Evolutionary conservation across 768 basidiomycete genomes (phyloP).

Genomic region (Boletus rubropictus): DNA sequence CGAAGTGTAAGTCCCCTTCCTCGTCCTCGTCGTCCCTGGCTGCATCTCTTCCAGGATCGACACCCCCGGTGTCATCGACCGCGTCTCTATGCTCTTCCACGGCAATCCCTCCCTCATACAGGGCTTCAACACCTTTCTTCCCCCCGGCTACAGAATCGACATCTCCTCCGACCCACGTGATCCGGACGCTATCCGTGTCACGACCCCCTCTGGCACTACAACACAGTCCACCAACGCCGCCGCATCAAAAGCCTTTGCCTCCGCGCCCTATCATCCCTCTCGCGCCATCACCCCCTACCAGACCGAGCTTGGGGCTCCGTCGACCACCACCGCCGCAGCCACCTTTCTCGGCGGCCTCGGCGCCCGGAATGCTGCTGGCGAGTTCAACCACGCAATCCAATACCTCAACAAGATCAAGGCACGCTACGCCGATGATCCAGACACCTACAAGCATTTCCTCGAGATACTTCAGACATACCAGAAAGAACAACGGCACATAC

Average conservation of each 20-base stretch:
- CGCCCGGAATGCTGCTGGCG: conserved; percentile 46
- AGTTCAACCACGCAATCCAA: conserved; percentile 93
- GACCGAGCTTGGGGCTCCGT: conserved; percentile 33
- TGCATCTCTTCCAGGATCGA: conserved; percentile 63
- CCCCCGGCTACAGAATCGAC: conserved; percentile 91
- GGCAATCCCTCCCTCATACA: conserved; percentile 88
- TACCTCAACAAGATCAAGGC: conserved; percentile 99
- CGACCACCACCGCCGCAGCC: conserved; percentile 55
- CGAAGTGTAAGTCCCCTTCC: conserved; percentile 58
- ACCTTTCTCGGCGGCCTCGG: conserved; percentile 59
- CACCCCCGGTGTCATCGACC: conserved; percentile 94
- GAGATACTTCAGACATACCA: conserved; percentile 86
- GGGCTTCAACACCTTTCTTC: conserved; percentile 97
- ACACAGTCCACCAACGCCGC: conserved; percentile 51
- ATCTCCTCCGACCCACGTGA: conserved; percentile 65
- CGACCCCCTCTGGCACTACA: conserved; percentile 69
- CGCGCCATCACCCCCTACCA: conserved; percentile 52
- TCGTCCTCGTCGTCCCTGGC: neutral
- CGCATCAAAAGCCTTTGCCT: conserved; percentile 27
- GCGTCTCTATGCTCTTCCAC: conserved; percentile 88
- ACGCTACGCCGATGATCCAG: conserved; percentile 81
- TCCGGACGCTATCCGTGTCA: conserved; percentile 72
- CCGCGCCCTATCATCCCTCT: conserved; percentile 28
- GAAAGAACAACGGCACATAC: conserved; percentile 69
- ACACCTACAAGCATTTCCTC: conserved; percentile 86